Conservation (phyloP, 345 rosid species). For the Citrus inodora region DNA sequence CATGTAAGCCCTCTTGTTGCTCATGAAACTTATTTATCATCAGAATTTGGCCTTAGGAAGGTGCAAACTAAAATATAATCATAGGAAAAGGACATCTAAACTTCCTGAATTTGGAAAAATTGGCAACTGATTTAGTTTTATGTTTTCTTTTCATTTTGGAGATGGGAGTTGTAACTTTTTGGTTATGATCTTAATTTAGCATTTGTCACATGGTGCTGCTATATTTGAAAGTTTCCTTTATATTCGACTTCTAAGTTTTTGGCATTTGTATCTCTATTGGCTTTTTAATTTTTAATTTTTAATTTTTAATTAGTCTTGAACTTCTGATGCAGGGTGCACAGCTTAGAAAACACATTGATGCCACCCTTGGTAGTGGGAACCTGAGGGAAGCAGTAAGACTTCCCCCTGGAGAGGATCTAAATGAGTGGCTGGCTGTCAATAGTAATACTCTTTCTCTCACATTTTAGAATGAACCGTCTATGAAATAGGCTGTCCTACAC, state of each 20-base stretch:
- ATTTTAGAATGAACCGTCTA: background rate
- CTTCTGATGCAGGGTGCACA: constrained; percentile 80
- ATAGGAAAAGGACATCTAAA: background rate
- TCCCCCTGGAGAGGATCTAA: constrained; percentile 98
- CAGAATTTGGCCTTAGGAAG: background rate
- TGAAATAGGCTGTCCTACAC: background rate
- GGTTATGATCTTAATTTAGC: background rate
- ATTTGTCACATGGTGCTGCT: background rate
- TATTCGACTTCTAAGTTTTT: background rate
- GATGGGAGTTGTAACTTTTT: constrained; percentile 3
- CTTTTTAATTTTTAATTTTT: background rate
- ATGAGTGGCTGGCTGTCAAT: constrained; percentile 99
- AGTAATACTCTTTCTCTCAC: constrained; percentile 41
- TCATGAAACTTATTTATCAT: background rate
- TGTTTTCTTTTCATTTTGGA: background rate
- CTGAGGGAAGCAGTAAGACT: constrained; percentile 97
- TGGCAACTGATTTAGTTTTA: background rate
- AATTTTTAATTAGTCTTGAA: constrained; percentile 15
- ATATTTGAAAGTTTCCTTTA: constrained; percentile 3
- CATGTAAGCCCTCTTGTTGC: background rate
- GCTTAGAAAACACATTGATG: constrained; percentile 96
- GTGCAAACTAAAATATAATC: background rate
- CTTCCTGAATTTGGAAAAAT: background rate
- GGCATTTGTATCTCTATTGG: background rate
- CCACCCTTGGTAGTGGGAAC: constrained; percentile 96